These are phyloP conservation scores for Yamadazyma siamensis DNA, from an alignment of 1,139 yeast species.

Conservation along the genomic window DNA sequence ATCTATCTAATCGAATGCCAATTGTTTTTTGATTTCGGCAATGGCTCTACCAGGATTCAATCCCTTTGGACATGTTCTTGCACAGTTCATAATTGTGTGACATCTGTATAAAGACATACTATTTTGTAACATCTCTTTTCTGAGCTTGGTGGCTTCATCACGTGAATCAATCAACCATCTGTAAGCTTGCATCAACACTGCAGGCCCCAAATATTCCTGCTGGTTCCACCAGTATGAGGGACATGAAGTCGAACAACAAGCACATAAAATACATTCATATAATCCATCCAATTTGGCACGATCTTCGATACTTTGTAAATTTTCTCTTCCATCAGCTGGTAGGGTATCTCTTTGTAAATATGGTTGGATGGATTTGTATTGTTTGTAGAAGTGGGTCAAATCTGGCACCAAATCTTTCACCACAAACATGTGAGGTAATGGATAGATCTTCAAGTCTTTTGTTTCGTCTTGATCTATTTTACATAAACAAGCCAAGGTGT, in stretches of 20 bases:
- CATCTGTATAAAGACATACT: constrained; percentile 98
- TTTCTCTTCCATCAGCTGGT: constrained; percentile 92
- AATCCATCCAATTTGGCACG: constrained; percentile 96
- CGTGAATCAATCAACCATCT: constrained; percentile 98
- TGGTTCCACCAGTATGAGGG: constrained; percentile 99
- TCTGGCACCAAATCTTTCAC: constrained; percentile 98
- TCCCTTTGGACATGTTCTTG: constrained; percentile 98
- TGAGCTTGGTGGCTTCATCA: constrained; percentile 79
- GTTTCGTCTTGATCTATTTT: constrained; percentile 78
- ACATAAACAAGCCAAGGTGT: constrained; percentile 95
- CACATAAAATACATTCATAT: constrained; percentile 97
- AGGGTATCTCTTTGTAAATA: constrained; percentile 79
- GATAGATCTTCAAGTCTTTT: constrained; percentile 85
- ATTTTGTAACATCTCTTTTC: constrained; percentile 91
- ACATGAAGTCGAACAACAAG: constrained; percentile 98
- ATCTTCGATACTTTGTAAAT: constrained; percentile 86
- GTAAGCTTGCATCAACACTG: constrained; percentile 97
- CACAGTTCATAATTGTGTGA: constrained; percentile 98
- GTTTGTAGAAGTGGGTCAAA: constrained; percentile 95
- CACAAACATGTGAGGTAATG: constrained; percentile 97
- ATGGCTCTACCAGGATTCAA: constrained; percentile 97
- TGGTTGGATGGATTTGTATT: constrained; percentile 97
- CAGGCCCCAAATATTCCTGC: constrained; percentile 97
- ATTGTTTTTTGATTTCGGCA: constrained; percentile 92
- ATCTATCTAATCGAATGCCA: constrained; percentile 76